Percentiles rank a stretch among this genome's conserved stretches.
Evolutionary conservation across 2,329 filamentous ascomycete species (phyloP).

Genomic region (Lomentospora prolificans): DNA sequence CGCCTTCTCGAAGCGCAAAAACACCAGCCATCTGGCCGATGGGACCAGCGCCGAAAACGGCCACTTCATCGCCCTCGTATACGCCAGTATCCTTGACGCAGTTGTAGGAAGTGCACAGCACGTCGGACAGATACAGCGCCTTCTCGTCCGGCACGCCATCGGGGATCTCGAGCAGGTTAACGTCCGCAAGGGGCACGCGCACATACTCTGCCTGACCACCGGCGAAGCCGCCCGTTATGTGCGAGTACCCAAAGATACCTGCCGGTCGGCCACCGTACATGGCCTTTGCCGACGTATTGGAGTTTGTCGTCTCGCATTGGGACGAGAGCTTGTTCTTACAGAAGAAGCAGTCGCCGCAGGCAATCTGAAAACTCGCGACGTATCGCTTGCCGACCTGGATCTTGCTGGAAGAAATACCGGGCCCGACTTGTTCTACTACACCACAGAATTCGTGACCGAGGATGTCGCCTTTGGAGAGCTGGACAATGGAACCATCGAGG

Average conservation of each 20-base stretch:
- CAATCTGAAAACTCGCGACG: conserved; percentile 81
- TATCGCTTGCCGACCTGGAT: conserved; percentile 57
- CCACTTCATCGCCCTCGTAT: conserved; percentile 66
- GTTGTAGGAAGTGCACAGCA: conserved; percentile 71
- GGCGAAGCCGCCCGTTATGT: conserved; percentile 79
- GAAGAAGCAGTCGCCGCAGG: conserved; percentile 62
- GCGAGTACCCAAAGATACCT: conserved; percentile 64
- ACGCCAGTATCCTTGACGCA: conserved; percentile 75
- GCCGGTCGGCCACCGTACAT: conserved; percentile 74
- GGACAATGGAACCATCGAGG: conserved; percentile 44
- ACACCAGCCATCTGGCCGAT: conserved; percentile 77
- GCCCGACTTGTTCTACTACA: conserved; percentile 45
- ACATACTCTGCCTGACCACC: conserved; percentile 84
- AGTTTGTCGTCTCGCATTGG: conserved; percentile 71
- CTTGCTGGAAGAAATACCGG: conserved; percentile 32
- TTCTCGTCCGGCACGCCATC: conserved; percentile 78
- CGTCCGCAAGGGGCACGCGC: conserved; percentile 68
- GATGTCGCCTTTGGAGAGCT: conserved; percentile 56
- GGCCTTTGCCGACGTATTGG: conserved; percentile 57
- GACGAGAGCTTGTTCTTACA: conserved; percentile 71
- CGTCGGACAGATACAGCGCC: conserved; percentile 68
- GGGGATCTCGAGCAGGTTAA: conserved; percentile 72
- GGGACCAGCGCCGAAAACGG: conserved; percentile 77
- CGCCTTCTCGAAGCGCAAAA: conserved; percentile 66
- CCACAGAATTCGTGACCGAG: conserved; percentile 55